Percentiles rank a stretch among this genome's conserved stretches.
phyloP scores from a whole-genome alignment of 768 basidiomycete species.

The Crepidotus variabilis region DNA sequence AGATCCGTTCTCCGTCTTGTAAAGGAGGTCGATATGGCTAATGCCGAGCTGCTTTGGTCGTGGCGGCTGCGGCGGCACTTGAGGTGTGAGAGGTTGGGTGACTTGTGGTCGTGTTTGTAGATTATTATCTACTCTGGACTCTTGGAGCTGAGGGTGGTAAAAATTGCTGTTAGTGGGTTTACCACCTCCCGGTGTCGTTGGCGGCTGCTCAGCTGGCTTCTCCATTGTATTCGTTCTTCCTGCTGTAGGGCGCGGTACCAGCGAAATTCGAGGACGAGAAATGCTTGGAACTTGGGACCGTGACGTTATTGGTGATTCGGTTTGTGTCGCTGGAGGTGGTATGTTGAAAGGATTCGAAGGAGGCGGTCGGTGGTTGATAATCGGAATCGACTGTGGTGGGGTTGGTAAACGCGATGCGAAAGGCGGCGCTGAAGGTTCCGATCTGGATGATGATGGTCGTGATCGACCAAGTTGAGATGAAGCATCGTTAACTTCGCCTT shows the following conservation, averaged over 20 bases:
- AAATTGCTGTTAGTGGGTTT: background rate
- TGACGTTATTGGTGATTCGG: no score
- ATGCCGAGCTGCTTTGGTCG: slow-evolving; percentile 23
- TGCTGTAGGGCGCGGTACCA: background rate
- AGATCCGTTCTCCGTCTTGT: slow-evolving; percentile 17
- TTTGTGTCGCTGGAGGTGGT: background rate
- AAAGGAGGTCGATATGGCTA: slow-evolving; percentile 27
- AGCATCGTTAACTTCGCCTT: background rate
- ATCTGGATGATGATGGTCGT: background rate
- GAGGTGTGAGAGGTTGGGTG: background rate
- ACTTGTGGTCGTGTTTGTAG: background rate
- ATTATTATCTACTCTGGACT: background rate
- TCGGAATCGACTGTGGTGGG: background rate
- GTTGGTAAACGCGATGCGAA: background rate
- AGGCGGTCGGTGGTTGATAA: background rate
- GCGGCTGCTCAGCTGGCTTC: background rate
- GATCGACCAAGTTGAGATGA: background rate
- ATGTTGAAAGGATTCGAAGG: background rate
- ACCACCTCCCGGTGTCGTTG: no score
- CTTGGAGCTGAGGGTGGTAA: background rate
- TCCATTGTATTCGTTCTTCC: background rate
- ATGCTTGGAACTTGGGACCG: no score
- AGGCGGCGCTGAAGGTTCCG: background rate
- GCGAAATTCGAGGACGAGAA: background rate
- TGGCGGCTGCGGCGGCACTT: background rate